A percentile compares a stretch with the other conserved stretches of the same genome.
Evolutionary conservation across 1,284 basidiomycete genomes (phyloP).

Genomic region (Wolfiporia cocos): DNA sequence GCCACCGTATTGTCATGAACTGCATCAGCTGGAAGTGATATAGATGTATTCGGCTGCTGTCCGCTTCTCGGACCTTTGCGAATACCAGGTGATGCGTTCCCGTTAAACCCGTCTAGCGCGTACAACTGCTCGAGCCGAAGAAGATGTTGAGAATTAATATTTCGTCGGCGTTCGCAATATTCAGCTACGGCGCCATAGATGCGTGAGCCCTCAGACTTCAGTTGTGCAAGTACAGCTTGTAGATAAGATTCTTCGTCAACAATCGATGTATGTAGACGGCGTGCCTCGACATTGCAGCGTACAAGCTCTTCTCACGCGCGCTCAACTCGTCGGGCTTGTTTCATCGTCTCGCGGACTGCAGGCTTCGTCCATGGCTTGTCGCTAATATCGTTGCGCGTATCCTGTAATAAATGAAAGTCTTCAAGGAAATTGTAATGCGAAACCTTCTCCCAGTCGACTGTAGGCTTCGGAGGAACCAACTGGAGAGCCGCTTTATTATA

Average conservation of each 20-base stretch:
- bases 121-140: slow-evolving; percentile 7
- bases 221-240: background rate
- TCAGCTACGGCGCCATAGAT: slow-evolving; percentile 6
- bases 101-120: slow-evolving; percentile 6
- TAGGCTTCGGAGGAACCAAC: slow-evolving; percentile 19
- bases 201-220: background rate
- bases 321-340: slow-evolving; percentile 20
- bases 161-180: slow-evolving; percentile 3
- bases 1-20: too few species aligned
- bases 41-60: too few species aligned
- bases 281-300: slow-evolving; percentile 25
- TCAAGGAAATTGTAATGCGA: slow-evolving; percentile 27
- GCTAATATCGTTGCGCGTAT: slow-evolving; percentile 23
- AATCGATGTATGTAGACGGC: slow-evolving; percentile 20
- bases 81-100: background rate
- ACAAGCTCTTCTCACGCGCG: slow-evolving; percentile 29
- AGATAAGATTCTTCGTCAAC: slow-evolving; percentile 17
- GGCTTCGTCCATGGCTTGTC: slow-evolving; percentile 25
- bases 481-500: slow-evolving; percentile 21
- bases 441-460: slow-evolving; percentile 23
- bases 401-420: slow-evolving; percentile 30
- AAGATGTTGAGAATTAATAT: slow-evolving; percentile 8
- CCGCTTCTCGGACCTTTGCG: background rate
- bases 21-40: too few species aligned
- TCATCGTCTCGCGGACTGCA: slow-evolving; percentile 19